Percentiles rank a stretch among this genome's conserved stretches.
phyloP scores from a whole-genome alignment of 2,329 filamentous ascomycete genomes.

The Trichoderma semiorbis region DNA sequence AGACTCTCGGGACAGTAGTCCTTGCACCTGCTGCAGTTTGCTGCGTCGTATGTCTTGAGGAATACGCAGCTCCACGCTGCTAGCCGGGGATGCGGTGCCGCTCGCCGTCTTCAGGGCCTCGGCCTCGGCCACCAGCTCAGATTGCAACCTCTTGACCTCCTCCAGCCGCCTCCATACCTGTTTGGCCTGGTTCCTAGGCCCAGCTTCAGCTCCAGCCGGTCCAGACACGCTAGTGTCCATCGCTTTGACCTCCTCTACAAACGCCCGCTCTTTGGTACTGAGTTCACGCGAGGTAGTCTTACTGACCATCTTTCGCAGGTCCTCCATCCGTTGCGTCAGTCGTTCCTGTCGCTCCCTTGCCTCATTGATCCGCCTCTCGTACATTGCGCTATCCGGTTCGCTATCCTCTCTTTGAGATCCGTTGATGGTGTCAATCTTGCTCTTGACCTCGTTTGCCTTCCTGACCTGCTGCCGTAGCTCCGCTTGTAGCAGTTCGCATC shows the following conservation, averaged over 20 bases:
- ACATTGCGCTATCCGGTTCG: constrained; percentile 51
- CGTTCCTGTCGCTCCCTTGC: constrained; percentile 55
- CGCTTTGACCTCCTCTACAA: constrained; percentile 47
- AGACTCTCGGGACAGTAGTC: constrained; percentile 61
- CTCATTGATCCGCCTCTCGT: constrained; percentile 55
- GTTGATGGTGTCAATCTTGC: constrained; percentile 61
- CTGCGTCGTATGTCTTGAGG: constrained; percentile 58
- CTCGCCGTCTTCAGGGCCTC: constrained; percentile 39
- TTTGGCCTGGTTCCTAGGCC: constrained; percentile 41
- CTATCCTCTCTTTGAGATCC: constrained; percentile 46
- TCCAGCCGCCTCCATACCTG: constrained; percentile 56
- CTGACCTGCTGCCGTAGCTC: constrained; percentile 66
- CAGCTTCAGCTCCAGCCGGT: constrained; percentile 28
- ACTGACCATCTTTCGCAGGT: constrained; percentile 45
- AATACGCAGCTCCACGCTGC: constrained; percentile 47
- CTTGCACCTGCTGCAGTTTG: constrained; percentile 62
- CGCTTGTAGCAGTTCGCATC: constrained; percentile 63
- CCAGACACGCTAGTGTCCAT: constrained; percentile 51
- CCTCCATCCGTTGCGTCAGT: constrained; percentile 58
- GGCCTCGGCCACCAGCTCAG: constrained; percentile 51
- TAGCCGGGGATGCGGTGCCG: constrained; percentile 24
- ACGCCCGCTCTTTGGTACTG: constrained; percentile 44
- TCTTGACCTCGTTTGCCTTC: constrained; percentile 62
- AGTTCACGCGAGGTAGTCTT: constrained; percentile 42
- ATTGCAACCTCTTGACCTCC: constrained; percentile 51